phyloP scores from a whole-genome alignment of 202 grass and related monocot species.

The Tripidium arundinaceum region DNA sequence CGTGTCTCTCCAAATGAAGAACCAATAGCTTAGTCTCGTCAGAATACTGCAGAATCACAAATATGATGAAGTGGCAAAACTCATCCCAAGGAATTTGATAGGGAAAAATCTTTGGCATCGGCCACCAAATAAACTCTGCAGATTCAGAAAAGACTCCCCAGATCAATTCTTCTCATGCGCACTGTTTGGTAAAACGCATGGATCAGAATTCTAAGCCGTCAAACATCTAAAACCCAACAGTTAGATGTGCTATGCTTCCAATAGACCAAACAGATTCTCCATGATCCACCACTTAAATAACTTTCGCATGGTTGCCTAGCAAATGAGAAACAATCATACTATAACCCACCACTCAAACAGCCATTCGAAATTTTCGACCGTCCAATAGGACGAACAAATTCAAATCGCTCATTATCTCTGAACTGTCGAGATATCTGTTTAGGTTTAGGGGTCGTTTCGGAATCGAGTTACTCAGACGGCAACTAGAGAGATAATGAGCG shows the following conservation, averaged over 20 bases:
- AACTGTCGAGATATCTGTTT: not conserved
- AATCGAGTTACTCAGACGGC: not conserved
- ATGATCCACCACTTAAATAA: no score
- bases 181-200: not conserved
- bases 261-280: not conserved
- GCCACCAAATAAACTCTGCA: not conserved
- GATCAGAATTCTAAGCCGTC: slow-evolving; percentile 9
- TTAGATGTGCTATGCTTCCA: not conserved
- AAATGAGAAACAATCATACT: not conserved
- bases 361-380: not conserved
- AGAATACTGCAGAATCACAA: no score
- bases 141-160: no score
- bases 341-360: not conserved
- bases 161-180: not conserved
- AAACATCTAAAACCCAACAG: not conserved
- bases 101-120: not conserved
- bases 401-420: not conserved
- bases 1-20: not conserved
- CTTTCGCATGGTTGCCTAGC: no score
- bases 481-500: not conserved
- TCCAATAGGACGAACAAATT: not conserved
- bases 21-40: not conserved
- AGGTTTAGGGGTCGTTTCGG: not conserved
- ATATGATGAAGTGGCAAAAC: not conserved
- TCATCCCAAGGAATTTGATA: not conserved